phyloP scores from a whole-genome alignment of 805 yeast species.

The Yamadazyma scolyti region DNA sequence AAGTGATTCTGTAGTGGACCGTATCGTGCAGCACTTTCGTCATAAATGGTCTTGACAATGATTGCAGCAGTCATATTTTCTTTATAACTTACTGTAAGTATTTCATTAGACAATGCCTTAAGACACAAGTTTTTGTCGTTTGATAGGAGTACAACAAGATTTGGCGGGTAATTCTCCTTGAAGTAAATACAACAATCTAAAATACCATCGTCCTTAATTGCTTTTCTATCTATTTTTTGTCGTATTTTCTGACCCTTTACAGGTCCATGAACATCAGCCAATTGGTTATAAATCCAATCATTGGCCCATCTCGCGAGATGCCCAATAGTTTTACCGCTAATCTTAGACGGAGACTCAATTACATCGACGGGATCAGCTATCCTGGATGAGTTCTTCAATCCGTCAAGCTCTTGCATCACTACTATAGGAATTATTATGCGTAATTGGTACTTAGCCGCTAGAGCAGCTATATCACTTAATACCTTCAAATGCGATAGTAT shows the following conservation, averaged over 20 bases:
- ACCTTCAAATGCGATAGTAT: constrained; percentile 63
- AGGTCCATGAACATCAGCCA: constrained; percentile 49
- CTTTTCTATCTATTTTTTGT: constrained; percentile 46
- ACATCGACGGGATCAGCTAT: constrained; percentile 4
- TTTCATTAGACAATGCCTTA: constrained; percentile 66
- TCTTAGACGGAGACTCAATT: constrained; percentile 9
- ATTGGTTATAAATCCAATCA: constrained; percentile 65
- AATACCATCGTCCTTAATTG: constrained; percentile 74
- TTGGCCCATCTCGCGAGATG: constrained; percentile 66
- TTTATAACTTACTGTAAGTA: constrained; percentile 60
- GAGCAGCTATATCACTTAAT: constrained; percentile 46
- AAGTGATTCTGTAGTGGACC: constrained; percentile 10
- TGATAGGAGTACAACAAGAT: constrained; percentile 59
- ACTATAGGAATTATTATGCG: constrained; percentile 64
- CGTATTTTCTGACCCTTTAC: constrained; percentile 62
- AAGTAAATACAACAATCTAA: constrained; percentile 79
- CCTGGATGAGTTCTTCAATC: constrained; percentile 52
- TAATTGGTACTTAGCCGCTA: constrained; percentile 41
- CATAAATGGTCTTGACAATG: constrained; percentile 38
- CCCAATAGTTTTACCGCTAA: constrained; percentile 41
- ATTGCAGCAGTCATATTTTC: constrained; percentile 40
- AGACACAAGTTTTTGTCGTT: constrained; percentile 82
- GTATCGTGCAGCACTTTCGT: constrained; percentile 27
- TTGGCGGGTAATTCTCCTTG: constrained; percentile 28
- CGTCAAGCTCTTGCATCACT: constrained; percentile 79